A percentile compares a stretch with the other conserved stretches of the same genome.
phyloP scores from a whole-genome alignment of 169 alveolate species.

The Plasmodium yoelii region DNA sequence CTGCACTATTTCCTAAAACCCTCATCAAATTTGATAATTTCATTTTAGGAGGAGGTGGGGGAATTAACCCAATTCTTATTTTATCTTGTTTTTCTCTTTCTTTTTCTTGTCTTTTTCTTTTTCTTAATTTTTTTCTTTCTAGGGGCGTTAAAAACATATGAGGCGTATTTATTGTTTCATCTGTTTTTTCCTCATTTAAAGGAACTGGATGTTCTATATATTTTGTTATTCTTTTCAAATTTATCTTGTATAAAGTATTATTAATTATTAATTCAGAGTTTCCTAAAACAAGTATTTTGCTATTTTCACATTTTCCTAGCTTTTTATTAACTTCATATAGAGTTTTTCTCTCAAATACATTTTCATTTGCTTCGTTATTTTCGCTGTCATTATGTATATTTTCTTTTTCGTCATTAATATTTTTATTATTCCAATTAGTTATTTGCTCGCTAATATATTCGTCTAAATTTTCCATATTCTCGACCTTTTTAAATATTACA shows the following conservation, averaged over 20 bases:
- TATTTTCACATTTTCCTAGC: slow-evolving; percentile 24
- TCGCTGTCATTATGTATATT: neutral
- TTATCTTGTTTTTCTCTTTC: slow-evolving; percentile 90
- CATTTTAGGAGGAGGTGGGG: slow-evolving; percentile 93
- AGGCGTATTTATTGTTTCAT: slow-evolving; percentile 70
- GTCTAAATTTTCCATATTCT: slow-evolving; percentile 37
- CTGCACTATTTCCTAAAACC: slow-evolving; percentile 86
- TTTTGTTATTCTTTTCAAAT: slow-evolving; percentile 80
- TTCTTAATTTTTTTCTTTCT: slow-evolving; percentile 87
- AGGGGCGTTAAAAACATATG: slow-evolving; percentile 85
- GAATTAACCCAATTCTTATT: slow-evolving; percentile 90
- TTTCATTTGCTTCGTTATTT: neutral
- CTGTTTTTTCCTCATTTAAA: slow-evolving; percentile 82
- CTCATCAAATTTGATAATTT: slow-evolving; percentile 90
- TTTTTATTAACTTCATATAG: slow-evolving; percentile 19
- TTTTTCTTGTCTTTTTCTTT: slow-evolving; percentile 90
- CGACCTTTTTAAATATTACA: slow-evolving; percentile 37
- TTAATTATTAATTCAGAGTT: slow-evolving; percentile 42
- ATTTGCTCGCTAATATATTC: slow-evolving; percentile 53
- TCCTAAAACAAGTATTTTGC: slow-evolving; percentile 56
- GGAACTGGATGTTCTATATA: slow-evolving; percentile 91
- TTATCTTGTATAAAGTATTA: slow-evolving; percentile 70
- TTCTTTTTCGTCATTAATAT: neutral
- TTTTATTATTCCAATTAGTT: slow-evolving; percentile 23
- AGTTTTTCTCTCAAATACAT: neutral